Evolutionary conservation across 1,284 basidiomycete species (phyloP).

Genomic region (Trametes sp.): DNA sequence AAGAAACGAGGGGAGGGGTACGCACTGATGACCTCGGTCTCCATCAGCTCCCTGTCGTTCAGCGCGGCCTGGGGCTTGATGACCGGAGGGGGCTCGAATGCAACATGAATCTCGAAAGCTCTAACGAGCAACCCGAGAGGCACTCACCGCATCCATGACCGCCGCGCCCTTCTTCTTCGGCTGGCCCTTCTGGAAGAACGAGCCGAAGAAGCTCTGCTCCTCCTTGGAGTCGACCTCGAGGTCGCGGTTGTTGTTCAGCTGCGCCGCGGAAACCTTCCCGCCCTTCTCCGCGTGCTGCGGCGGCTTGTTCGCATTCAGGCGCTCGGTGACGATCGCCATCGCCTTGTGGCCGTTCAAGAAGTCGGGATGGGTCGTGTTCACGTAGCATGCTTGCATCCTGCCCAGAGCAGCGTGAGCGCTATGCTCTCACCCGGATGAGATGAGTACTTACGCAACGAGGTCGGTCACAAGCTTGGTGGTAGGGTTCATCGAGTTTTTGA

Average conservation of each 20-base stretch:
- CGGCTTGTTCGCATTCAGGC: conserved; percentile 81
- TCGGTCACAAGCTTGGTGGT: conserved; percentile 96
- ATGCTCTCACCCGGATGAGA: neutral
- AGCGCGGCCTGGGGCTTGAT: conserved; percentile 94
- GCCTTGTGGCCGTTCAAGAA: conserved; percentile 98
- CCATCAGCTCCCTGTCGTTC: conserved; percentile 96
- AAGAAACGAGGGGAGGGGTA: conserved; percentile 36
- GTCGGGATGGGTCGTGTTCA: conserved; percentile 99
- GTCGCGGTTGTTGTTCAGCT: conserved; percentile 61
- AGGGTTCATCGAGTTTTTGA: conserved; percentile 92
- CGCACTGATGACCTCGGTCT: conserved; percentile 99
- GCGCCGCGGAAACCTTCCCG: neutral
- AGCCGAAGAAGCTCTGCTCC: conserved; percentile 78
- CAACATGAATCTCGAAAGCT: conserved; percentile 77
- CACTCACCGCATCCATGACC: conserved; percentile 65
- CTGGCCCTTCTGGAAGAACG: conserved; percentile 83
- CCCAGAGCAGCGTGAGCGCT: neutral
- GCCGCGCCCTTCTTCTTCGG: conserved; percentile 96
- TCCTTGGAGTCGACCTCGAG: conserved; percentile 64
- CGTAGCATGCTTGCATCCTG: conserved; percentile 96
- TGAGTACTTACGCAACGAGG: conserved; percentile 76
- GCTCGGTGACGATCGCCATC: conserved; percentile 89
- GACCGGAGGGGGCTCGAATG: conserved; percentile 75
- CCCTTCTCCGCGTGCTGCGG: conserved; percentile 73
- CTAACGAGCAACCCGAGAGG: conserved; percentile 84